Conservation (phyloP, 768 basidiomycete species). For the Macrolepiota dolichaula region DNA sequence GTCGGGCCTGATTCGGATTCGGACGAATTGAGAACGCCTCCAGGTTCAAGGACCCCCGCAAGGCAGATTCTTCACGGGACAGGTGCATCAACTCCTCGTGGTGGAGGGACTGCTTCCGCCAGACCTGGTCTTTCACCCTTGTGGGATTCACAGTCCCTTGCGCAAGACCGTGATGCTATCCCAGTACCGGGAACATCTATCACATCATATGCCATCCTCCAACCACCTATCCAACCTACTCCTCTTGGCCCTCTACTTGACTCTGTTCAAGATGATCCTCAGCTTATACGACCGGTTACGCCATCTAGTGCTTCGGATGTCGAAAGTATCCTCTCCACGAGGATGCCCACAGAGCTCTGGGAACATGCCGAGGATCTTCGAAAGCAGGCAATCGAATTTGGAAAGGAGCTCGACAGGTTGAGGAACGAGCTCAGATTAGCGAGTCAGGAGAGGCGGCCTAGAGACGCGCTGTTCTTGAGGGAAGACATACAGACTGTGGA, state of each 20-base stretch:
- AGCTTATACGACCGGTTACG: slow-evolving; percentile 12
- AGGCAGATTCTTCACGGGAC: not conserved
- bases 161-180: slow-evolving; percentile 1
- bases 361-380: slow-evolving; percentile 34
- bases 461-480: slow-evolving; percentile 36
- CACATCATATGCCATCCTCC: slow-evolving; percentile 7
- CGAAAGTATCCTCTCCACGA: slow-evolving; percentile 29
- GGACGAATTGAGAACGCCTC: slow-evolving; percentile 16
- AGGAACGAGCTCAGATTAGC: slow-evolving; percentile 26
- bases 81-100: not conserved
- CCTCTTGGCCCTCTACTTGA: slow-evolving; percentile 1
- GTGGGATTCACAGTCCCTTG: not conserved
- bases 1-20: slow-evolving; percentile 4
- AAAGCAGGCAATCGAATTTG: slow-evolving; percentile 36
- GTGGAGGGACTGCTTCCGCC: not conserved
- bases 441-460: slow-evolving; percentile 26
- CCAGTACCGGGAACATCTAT: slow-evolving; percentile 2
- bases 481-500: slow-evolving; percentile 35
- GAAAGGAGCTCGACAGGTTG: slow-evolving; percentile 24
- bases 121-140: slow-evolving; percentile 17
- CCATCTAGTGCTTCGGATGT: slow-evolving; percentile 11
- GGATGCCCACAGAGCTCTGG: slow-evolving; percentile 27
- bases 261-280: slow-evolving; percentile 3
- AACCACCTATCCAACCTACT: slow-evolving; percentile 5
- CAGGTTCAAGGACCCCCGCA: not conserved